Evolutionary conservation across 164 flowering plant species (phyloP).

Genomic region (Magnolia sinica): DNA sequence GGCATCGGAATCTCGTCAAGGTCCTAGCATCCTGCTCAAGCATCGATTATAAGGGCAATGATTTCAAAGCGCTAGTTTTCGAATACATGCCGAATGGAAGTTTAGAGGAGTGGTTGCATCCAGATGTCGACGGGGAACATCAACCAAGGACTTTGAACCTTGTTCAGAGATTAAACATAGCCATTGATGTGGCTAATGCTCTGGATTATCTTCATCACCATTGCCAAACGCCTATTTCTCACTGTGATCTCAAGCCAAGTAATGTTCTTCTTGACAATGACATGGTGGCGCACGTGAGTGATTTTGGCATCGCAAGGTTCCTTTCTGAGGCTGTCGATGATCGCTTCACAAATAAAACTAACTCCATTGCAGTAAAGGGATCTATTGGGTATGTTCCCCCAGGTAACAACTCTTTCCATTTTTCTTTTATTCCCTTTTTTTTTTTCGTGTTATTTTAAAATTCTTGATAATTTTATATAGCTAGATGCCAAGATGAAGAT

Average conservation of each 20-base stretch:
- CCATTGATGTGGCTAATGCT: conserved; percentile 28
- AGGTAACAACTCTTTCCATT: conserved; percentile 13
- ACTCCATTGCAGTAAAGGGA: conserved; percentile 18
- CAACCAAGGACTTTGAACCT: conserved; percentile 12
- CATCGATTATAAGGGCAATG: conserved; percentile 26
- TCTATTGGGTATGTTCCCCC: conserved; percentile 30
- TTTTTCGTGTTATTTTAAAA: too few species aligned
- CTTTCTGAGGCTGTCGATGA: not conserved
- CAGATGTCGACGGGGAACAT: not conserved
- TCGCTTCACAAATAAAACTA: too few species aligned
- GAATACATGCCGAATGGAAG: conserved; percentile 32
- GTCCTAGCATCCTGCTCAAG: conserved; percentile 35
- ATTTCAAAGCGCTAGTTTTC: conserved; percentile 32
- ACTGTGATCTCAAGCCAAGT: conserved; percentile 35
- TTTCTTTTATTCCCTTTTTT: too few species aligned
- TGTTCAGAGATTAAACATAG: conserved; percentile 20
- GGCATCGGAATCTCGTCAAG: conserved; percentile 33
- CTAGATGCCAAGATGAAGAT: too few species aligned
- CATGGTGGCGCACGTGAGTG: conserved; percentile 27
- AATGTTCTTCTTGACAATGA: conserved; percentile 32
- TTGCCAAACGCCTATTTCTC: conserved; percentile 23
- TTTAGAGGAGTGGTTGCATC: conserved; percentile 28
- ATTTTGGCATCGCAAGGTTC: conserved; percentile 28
- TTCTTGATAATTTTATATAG: too few species aligned
- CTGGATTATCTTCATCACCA: conserved; percentile 27